Percentiles rank a stretch among this genome's conserved stretches.
Conservation (phyloP, 1,284 basidiomycete species). For the Melampsora americana region DNA sequence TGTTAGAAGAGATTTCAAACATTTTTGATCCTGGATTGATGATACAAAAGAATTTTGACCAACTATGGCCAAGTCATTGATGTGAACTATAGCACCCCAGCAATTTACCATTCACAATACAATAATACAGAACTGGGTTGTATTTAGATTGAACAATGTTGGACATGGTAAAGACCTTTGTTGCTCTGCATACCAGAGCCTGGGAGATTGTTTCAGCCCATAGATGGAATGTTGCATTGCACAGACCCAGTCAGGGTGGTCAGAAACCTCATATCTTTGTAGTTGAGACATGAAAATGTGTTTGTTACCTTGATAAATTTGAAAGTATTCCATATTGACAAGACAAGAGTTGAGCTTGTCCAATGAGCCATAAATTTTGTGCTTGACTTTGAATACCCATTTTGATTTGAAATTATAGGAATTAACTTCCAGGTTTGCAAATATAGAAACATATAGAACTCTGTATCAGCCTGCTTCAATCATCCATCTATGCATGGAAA, state of each 20-base stretch:
- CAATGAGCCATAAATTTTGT: background rate
- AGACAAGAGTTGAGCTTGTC: background rate
- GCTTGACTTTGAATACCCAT: conserved; percentile 25
- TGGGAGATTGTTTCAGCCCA: no score
- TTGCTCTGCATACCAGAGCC: no score
- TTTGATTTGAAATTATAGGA: conserved; percentile 8
- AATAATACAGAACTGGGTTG: conserved; percentile 23
- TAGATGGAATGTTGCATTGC: no score
- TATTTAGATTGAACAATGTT: conserved; percentile 1
- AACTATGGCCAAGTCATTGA: conserved; percentile 1
- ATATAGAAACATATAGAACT: background rate
- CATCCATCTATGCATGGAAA: background rate
- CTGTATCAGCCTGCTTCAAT: background rate
- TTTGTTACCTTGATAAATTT: conserved; percentile 40
- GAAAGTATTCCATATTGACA: conserved; percentile 42
- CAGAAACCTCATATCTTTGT: conserved; percentile 4
- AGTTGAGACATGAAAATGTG: conserved; percentile 40
- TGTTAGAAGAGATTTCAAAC: background rate
- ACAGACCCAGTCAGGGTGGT: conserved; percentile 28
- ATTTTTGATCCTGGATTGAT: background rate
- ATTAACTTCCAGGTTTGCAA: background rate
- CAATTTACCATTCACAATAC: background rate
- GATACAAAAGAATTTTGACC: conserved; percentile 1
- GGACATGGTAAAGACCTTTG: conserved; percentile 39
- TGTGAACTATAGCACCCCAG: background rate